Base-by-base conservation (phyloP, 495 filamentous ascomycete genomes). In the Aspergillus asperescens region DNA sequence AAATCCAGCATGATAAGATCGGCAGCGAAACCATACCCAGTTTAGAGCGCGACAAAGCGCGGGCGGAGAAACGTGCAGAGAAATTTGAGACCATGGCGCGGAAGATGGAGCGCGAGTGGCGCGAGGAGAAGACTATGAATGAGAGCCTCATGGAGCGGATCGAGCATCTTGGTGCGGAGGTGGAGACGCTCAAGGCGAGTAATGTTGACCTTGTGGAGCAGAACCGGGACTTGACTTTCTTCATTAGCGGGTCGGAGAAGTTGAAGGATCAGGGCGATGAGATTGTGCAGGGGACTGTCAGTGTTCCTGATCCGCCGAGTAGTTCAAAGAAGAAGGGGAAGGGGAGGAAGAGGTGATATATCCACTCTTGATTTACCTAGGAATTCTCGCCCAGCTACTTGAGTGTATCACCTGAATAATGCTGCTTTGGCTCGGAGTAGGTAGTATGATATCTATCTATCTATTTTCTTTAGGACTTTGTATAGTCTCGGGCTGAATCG, bases 201-300 rank as follows among this genome's bases (percentile, higher is more conserved):
- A 82, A 80, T 45, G 56, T 57, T 44, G 83, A 87, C 48, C 62
- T 95, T 29, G 79, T 81, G 52, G 92, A 96, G 67, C 82, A 86
- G 74, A 92, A 95, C 64, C 75, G 88, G n/a, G 93, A 98, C 68
- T 62, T 98, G 62, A 83, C 78, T 22, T 94, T 96, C 72, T 94
- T 90, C 62, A 90, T 98, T 42, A 86, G 81, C 39, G 85, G 87
- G 3, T 80, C 85, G 62, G 83, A 93, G 72, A 90, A 89, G 62
- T 67, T 98, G 58, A 82, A 82, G 73, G 81, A 86, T 57, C 62
- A 75, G 56, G 80, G 78, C 46, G 84, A 84, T 16, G 78, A 82
- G 68, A 67, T 85, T 13, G 74, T 76, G 29, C 65, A 77, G 70
- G 82, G 81, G 12, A 81, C 68, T 42, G 63, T 83, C 43, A 78